phyloP scores from a whole-genome alignment of 768 basidiomycete species.

The Trametes cingulata region DNA sequence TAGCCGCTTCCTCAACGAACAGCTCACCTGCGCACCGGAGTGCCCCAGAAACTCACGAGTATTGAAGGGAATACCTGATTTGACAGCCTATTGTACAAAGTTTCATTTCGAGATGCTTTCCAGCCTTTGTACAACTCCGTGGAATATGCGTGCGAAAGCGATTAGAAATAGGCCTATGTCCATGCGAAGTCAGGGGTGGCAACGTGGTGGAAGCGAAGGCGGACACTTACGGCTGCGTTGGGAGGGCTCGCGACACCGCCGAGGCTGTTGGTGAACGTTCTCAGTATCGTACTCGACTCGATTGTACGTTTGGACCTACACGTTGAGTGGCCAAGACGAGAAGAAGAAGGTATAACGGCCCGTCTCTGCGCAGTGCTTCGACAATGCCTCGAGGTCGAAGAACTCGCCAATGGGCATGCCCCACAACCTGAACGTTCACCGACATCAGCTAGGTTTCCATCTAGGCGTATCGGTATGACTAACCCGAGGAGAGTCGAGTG shows the following conservation, averaged over 20 bases:
- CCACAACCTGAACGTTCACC: conserved; percentile 47
- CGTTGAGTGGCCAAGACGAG: conserved; percentile 71
- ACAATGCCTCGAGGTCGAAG: conserved; percentile 50
- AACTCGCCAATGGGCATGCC: conserved; percentile 69
- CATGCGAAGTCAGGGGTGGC: background rate
- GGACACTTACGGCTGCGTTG: conserved; percentile 60
- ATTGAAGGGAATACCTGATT: too few relatives aligned
- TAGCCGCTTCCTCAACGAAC: too few relatives aligned
- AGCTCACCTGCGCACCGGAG: too few relatives aligned
- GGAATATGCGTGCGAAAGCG: background rate
- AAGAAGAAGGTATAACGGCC: conserved; percentile 75
- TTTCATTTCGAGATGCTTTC: background rate
- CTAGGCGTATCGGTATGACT: conserved; percentile 6
- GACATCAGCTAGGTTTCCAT: background rate
- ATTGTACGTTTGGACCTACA: conserved; percentile 43
- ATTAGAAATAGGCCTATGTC: conserved; percentile 10
- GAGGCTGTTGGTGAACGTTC: conserved; percentile 40
- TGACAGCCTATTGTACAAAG: background rate
- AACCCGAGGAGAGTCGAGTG: conserved; percentile 49
- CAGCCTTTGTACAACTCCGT: background rate
- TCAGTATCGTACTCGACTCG: background rate
- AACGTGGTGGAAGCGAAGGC: background rate
- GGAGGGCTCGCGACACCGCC: conserved; percentile 74
- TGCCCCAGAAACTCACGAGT: too few relatives aligned
- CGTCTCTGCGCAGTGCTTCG: conserved; percentile 53